Evolutionary conservation across 805 yeast genomes (phyloP).

Genomic region (Saccharomyces kudriavzevii): DNA sequence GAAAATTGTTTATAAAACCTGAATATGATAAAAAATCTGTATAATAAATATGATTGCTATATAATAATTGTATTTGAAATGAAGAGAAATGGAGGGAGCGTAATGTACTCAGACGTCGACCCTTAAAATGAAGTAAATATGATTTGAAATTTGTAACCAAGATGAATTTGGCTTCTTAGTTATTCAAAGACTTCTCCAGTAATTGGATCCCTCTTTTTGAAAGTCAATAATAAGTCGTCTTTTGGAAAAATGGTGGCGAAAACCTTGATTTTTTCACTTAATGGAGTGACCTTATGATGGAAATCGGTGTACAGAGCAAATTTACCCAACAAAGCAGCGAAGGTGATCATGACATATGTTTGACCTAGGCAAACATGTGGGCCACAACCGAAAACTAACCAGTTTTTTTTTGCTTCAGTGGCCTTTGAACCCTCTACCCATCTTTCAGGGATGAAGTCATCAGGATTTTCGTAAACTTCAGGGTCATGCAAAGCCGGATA

Average conservation of each 20-base stretch:
- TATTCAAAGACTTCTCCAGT: conserved; percentile 27
- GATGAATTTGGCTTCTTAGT: conserved; percentile 7
- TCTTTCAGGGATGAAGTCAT: conserved; percentile 90
- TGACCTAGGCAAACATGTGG: conserved; percentile 95
- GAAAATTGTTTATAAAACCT: not conserved
- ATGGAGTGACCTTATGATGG: conserved; percentile 71
- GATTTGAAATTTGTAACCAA: conserved; percentile 14
- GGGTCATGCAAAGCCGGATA: conserved; percentile 97
- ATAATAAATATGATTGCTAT: not conserved
- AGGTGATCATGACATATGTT: conserved; percentile 83
- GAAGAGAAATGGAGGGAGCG: not conserved
- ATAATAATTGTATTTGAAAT: not conserved
- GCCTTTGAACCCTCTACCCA: conserved; percentile 80
- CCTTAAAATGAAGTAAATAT: conserved; percentile 11
- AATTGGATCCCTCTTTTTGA: conserved; percentile 53
- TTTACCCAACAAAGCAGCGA: conserved; percentile 87
- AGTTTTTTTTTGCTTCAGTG: conserved; percentile 70
- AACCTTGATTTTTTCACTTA: conserved; percentile 86
- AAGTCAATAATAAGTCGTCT: conserved; percentile 81
- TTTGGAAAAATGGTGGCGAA: conserved; percentile 98
- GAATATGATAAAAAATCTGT: not conserved
- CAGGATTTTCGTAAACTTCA: conserved; percentile 91
- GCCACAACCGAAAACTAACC: conserved; percentile 96
- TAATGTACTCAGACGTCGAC: conserved; percentile 1
- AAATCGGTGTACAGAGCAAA: conserved; percentile 75